These are phyloP conservation scores for Neofusicoccum laricinum DNA, from an alignment of 2,329 filamentous ascomycete species.

Conservation along the genomic window DNA sequence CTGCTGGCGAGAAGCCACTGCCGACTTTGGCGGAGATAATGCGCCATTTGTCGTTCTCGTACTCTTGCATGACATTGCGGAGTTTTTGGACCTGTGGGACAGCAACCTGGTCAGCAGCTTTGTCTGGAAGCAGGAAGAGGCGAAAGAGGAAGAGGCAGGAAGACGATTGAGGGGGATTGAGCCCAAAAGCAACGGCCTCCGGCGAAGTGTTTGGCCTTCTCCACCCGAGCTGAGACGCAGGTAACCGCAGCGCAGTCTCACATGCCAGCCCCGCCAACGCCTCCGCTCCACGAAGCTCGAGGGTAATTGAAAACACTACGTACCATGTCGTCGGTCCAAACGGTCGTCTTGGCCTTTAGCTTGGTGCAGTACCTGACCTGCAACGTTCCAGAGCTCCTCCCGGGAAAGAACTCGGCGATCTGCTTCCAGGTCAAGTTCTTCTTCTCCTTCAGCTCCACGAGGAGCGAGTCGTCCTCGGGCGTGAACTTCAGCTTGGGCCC, in stretches of 20 bases:
- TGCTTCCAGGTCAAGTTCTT: conserved; percentile 96
- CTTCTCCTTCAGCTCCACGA: conserved; percentile 90
- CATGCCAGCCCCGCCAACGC: neutral
- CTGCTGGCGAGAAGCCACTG: conserved; percentile 80
- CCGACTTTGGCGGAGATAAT: conserved; percentile 89
- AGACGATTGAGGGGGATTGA: neutral
- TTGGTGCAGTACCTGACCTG: conserved; percentile 96
- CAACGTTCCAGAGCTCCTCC: conserved; percentile 81
- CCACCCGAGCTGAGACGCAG: neutral
- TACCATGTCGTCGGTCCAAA: conserved; percentile 94
- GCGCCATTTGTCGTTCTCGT: conserved; percentile 90
- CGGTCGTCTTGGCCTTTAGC: conserved; percentile 86
- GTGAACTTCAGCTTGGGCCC: conserved; percentile 94
- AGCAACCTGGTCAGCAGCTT: neutral
- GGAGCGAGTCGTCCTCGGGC: conserved; percentile 80
- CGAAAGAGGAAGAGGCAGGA: neutral
- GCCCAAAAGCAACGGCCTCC: neutral
- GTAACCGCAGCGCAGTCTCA: neutral
- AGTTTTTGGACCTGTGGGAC: conserved; percentile 68
- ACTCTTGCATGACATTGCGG: conserved; percentile 73
- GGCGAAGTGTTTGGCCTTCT: neutral
- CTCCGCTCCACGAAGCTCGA: neutral
- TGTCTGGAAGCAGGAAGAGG: neutral
- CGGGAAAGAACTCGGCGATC: conserved; percentile 94
- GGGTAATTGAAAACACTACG: conserved; percentile 31